Percentiles rank a stretch among this genome's conserved stretches.
These are phyloP conservation scores for Pseudogymnoascus sp. DNA, from an alignment of 2,329 filamentous ascomycete genomes.

Conservation along the genomic window DNA sequence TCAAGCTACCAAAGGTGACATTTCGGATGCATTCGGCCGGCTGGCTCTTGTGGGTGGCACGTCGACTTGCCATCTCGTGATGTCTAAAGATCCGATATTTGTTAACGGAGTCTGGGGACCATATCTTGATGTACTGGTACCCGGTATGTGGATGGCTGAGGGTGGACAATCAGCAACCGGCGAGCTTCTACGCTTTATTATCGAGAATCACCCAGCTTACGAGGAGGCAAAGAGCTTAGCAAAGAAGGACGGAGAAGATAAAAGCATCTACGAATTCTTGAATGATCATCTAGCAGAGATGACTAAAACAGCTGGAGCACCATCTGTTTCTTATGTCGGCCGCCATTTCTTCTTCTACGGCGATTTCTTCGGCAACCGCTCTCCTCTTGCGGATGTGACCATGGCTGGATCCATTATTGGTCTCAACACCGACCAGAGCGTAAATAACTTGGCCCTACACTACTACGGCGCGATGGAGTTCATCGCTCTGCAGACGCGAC, in stretches of 20 bases:
- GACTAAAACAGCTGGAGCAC: slow-evolving; percentile 58
- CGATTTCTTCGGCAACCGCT: slow-evolving; percentile 93
- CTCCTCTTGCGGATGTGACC: slow-evolving; percentile 80
- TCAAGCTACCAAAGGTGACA: slow-evolving; percentile 64
- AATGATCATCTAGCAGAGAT: slow-evolving; percentile 79
- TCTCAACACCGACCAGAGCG: slow-evolving; percentile 74
- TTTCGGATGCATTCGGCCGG: slow-evolving; percentile 86
- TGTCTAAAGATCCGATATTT: slow-evolving; percentile 89
- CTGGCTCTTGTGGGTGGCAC: slow-evolving; percentile 92
- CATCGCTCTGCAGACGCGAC: slow-evolving; percentile 76
- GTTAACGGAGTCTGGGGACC: slow-evolving; percentile 95
- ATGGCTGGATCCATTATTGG: slow-evolving; percentile 91
- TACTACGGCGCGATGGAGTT: slow-evolving; percentile 98
- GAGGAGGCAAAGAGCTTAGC: slow-evolving; percentile 70
- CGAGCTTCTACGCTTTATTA: slow-evolving; percentile 85
- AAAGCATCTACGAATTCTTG: slow-evolving; percentile 90
- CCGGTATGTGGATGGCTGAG: slow-evolving; percentile 93
- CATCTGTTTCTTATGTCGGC: slow-evolving; percentile 73
- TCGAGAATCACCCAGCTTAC: slow-evolving; percentile 91
- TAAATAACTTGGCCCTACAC: slow-evolving; percentile 79
- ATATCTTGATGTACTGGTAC: slow-evolving; percentile 87
- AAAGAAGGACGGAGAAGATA: slow-evolving; percentile 59
- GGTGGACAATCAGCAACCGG: slow-evolving; percentile 95
- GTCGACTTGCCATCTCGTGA: slow-evolving; percentile 92
- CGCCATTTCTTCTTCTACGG: slow-evolving; percentile 99